Base-by-base conservation (phyloP, 257 asterid species). In the Ehretia macrophylla region DNA sequence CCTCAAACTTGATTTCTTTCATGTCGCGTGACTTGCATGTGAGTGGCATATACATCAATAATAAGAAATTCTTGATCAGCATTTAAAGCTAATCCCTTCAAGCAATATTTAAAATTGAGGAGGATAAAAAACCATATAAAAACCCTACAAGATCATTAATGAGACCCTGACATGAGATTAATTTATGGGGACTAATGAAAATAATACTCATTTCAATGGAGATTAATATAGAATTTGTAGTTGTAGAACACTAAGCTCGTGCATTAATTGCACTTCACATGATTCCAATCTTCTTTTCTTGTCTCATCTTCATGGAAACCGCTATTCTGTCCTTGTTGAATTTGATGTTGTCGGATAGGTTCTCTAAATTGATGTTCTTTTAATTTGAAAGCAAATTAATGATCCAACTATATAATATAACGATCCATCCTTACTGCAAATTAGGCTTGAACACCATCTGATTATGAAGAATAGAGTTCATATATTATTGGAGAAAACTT, bases 241-340 rank as follows among this genome's bases (percentile, higher is more conserved):
- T 48, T 68, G 23, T 50, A 50, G 65, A 71, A 77, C 74, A 73
- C 79, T 65, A 74, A 66, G 62, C 71, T 59, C 67, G 6, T 37
- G 56, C 86, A 77, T 77, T 77, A 71, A 80, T 71, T 71, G 67
- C 23, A 44, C 67, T 23, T 60, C 82, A 73, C 85, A 70, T 70
- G 72, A 61, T 69, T 72, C 73, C 72, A 64, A 59, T 64, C 22
- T 69, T 63, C 71, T 63, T 56, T 64, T 62, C 57, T 72, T 72
- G 81, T 63, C 72, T 69, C 35, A 1, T 75, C 74, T 68, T 70
- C 64, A 64, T 60, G 6, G 32, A 47, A 48, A 40, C 77, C 63
- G 17, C 60, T 52, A 23, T 59, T 50, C 55, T 63, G 63, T 62
- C 66, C 53, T 51, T 60, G 42, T 50, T 54, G 59, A 60, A 63